Evolutionary conservation across 1,139 yeast genomes (phyloP).

Genomic region (Casaregolazyma lundiana): DNA sequence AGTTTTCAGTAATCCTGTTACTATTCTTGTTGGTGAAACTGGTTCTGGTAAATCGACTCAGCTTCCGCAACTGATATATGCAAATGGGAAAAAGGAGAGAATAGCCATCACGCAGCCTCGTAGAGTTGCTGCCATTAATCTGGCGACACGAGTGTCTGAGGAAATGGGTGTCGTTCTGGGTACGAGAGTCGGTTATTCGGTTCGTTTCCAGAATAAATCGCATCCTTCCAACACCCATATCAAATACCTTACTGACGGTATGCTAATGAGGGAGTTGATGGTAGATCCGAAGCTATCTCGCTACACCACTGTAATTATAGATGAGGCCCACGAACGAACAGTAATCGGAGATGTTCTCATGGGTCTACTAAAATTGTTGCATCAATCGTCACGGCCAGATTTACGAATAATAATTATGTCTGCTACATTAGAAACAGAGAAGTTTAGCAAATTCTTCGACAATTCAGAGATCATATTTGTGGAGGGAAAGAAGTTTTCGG

Average conservation of each 20-base stretch:
- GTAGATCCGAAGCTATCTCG: constrained; percentile 57
- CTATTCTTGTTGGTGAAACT: constrained; percentile 89
- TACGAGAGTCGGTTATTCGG: constrained; percentile 84
- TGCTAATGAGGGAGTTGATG: constrained; percentile 89
- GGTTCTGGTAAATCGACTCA: constrained; percentile 98
- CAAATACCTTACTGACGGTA: constrained; percentile 93
- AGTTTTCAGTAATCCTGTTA: constrained; percentile 55
- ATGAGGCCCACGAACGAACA: constrained; percentile 97
- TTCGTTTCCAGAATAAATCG: constrained; percentile 67
- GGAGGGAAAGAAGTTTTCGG: constrained; percentile 89
- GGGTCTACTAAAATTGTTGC: constrained; percentile 74
- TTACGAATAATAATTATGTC: constrained; percentile 75
- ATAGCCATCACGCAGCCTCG: constrained; percentile 97
- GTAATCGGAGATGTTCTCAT: constrained; percentile 82
- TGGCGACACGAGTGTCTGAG: constrained; percentile 89
- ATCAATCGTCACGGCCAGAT: constrained; percentile 27
- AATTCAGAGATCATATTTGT: constrained; percentile 76
- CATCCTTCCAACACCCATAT: constrained; percentile 52
- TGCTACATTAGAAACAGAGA: constrained; percentile 92
- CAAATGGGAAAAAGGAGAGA: constrained; percentile 40
- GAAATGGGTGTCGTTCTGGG: constrained; percentile 74
- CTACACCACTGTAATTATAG: constrained; percentile 78
- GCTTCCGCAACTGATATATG: constrained; percentile 68
- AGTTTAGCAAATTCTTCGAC: constrained; percentile 71
- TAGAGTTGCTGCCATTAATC: constrained; percentile 93